Evolutionary conservation across 75 land plant species (phyloP).

Genomic region (Ceratopteris richardii): DNA sequence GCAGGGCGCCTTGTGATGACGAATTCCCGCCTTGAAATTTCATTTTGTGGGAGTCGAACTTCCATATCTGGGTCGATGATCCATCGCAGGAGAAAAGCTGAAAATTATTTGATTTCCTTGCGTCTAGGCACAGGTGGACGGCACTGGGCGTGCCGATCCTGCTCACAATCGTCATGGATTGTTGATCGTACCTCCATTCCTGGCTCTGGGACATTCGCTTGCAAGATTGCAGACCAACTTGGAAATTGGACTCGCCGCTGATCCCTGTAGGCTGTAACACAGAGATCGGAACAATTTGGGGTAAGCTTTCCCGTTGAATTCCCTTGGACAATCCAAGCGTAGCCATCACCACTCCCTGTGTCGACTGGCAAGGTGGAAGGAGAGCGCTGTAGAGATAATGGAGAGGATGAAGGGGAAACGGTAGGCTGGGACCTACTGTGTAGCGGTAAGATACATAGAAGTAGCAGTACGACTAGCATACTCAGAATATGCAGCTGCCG

Average conservation of each 20-base stretch:
- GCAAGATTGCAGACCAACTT: neutral
- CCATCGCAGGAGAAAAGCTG: neutral
- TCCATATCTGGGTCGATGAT: neutral
- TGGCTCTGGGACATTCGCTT: neutral
- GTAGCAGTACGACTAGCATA: too few relatives aligned
- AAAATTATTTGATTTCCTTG: neutral
- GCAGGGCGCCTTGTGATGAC: neutral
- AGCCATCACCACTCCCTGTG: too few relatives aligned
- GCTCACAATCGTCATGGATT: neutral
- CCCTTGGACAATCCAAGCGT: neutral
- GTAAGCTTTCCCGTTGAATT: neutral
- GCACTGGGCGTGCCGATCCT: neutral
- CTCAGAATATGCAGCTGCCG: too few relatives aligned
- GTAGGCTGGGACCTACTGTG: too few relatives aligned
- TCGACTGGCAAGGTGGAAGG: too few relatives aligned
- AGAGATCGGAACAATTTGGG: conserved; percentile 1
- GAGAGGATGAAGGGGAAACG: too few relatives aligned
- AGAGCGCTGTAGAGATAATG: too few relatives aligned
- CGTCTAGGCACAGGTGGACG: neutral
- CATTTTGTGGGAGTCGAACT: neutral
- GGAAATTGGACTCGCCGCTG: neutral
- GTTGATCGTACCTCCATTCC: neutral
- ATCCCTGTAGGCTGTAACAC: neutral
- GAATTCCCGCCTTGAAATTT: neutral
- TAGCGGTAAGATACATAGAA: too few relatives aligned